Evolutionary conservation across 495 filamentous ascomycete species (phyloP).

Genomic region (Penicillium nucicola): DNA sequence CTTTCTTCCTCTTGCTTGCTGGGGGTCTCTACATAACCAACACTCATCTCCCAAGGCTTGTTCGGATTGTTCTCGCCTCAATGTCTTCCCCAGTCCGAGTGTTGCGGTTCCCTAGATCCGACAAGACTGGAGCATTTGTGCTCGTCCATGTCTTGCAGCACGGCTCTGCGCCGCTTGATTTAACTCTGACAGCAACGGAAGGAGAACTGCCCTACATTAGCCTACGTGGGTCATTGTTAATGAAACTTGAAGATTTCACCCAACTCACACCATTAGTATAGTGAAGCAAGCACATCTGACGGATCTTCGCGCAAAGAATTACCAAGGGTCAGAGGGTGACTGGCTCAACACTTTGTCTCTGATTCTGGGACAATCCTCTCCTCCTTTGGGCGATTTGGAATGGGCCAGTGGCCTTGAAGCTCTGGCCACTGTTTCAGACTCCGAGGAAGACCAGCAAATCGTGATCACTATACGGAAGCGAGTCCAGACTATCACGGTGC

Average conservation of each 20-base stretch:
- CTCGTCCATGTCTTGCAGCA: constrained; percentile 54
- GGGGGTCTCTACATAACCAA: not conserved
- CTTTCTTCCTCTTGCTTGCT: not conserved
- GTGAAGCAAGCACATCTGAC: constrained; percentile 46
- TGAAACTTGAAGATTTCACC: not conserved
- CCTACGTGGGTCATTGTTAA: constrained; percentile 41
- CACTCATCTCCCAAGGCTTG: too few relatives aligned
- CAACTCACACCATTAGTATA: constrained; percentile 25
- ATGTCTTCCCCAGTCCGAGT: constrained; percentile 27
- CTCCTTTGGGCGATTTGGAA: constrained; percentile 7
- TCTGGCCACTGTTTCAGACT: constrained; percentile 28
- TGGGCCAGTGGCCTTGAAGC: constrained; percentile 30
- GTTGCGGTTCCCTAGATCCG: constrained; percentile 53
- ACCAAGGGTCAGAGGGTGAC: constrained; percentile 51
- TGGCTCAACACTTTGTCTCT: constrained; percentile 51
- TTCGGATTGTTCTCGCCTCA: not conserved
- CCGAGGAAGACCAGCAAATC: constrained; percentile 34
- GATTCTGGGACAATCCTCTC: constrained; percentile 24
- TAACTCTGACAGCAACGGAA: constrained; percentile 69
- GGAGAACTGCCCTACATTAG: constrained; percentile 57
- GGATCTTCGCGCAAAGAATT: constrained; percentile 50
- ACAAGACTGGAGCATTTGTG: constrained; percentile 50
- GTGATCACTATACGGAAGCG: constrained; percentile 54
- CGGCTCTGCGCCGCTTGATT: constrained; percentile 49
- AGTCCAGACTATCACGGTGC: constrained; percentile 55